Conservation (phyloP, 495 filamentous ascomycete genomes). For the Hypoxylon lenormandii region DNA sequence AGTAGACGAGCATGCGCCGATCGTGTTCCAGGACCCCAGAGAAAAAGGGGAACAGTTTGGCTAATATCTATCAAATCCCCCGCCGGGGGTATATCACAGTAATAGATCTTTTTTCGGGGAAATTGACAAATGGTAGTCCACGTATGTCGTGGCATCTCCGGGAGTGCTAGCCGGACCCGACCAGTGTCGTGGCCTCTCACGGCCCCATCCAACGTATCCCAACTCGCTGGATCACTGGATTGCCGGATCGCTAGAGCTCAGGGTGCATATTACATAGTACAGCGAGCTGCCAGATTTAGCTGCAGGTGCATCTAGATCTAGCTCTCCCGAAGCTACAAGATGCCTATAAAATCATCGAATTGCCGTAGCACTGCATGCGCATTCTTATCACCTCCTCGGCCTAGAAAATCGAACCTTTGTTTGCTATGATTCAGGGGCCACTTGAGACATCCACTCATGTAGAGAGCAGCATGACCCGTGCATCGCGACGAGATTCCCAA, state of each 20-base stretch:
- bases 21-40: background rate
- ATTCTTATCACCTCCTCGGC: background rate
- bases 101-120: background rate
- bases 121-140: background rate
- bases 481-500: background rate
- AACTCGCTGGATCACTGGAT: conserved; percentile 25
- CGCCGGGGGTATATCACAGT: background rate
- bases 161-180: conserved; percentile 9
- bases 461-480: background rate
- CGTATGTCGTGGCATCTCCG: conserved; percentile 15
- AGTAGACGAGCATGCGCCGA: background rate
- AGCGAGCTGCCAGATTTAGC: conserved; percentile 36
- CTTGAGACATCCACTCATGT: background rate
- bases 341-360: conserved; percentile 7
- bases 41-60: background rate
- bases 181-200: conserved; percentile 26
- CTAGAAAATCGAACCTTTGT: conserved; percentile 1
- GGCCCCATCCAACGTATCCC: conserved; percentile 7
- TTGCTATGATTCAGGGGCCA: background rate
- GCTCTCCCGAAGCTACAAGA: conserved; percentile 23
- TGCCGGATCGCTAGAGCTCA: no score
- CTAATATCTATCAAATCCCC: conserved; percentile 5
- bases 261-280: background rate
- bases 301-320: conserved; percentile 30
- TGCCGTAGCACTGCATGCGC: conserved; percentile 20